Conservation (phyloP, 371 early-diverging fungal genomes). For the Mucor irregularis region DNA sequence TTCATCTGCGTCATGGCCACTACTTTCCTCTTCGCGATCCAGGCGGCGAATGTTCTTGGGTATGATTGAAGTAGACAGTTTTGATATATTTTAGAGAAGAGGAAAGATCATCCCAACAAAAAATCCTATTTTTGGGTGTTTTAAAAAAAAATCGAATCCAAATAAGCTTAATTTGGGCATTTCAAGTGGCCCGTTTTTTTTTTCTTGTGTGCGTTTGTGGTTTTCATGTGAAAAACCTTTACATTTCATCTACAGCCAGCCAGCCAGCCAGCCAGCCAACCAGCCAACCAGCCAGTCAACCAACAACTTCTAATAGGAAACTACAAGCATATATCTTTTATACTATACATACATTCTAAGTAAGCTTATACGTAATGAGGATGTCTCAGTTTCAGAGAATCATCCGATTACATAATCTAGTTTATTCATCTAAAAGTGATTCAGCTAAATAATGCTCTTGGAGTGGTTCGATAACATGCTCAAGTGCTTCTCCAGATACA, state of each 20-base stretch:
- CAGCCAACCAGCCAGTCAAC: too few species aligned
- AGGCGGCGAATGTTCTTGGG: neutral
- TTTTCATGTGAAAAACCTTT: too few species aligned
- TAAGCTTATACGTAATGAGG: neutral
- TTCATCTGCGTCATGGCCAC: constrained; percentile 24
- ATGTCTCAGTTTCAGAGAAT: neutral
- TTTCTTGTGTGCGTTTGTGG: too few species aligned
- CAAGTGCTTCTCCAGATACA: constrained; percentile 57
- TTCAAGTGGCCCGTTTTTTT: too few species aligned
- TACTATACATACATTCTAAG: too few species aligned
- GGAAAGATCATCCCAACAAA: too few species aligned
- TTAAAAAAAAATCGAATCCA: neutral
- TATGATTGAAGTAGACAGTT: neutral
- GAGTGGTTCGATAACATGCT: constrained; percentile 55
- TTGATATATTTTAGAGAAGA: neutral
- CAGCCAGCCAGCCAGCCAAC: too few species aligned
- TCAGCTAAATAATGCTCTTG: constrained; percentile 45
- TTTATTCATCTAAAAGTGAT: constrained; percentile 31
- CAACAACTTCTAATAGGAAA: too few species aligned
- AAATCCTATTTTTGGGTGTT: too few species aligned
- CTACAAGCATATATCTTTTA: too few species aligned
- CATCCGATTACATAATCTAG: neutral
- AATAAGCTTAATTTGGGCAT: too few species aligned
- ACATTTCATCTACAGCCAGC: too few species aligned
- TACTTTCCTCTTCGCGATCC: neutral